Evolutionary conservation across 2,329 filamentous ascomycete species (phyloP), one percentile per base, ranked within the genome.

Genomic region (Exserohilum turcica): DNA sequence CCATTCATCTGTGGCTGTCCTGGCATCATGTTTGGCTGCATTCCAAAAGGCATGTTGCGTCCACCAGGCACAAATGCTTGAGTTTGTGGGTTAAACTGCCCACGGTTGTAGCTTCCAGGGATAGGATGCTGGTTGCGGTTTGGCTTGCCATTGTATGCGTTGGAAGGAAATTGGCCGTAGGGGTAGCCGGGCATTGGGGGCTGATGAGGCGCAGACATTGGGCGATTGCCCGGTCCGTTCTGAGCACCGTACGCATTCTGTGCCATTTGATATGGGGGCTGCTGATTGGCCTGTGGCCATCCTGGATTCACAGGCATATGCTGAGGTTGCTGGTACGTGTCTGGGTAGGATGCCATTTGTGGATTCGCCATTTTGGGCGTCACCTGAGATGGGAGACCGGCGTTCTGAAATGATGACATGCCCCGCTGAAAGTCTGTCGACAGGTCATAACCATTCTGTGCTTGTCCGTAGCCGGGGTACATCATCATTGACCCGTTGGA

Each of bases 51-150:
- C 53, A 63, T 64, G 35, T 67, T 67, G 24, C 56, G 84, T 79
- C 66, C 63, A 45, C 80, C 82, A 1, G 93, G 93, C 19, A 96
- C 85, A 74, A 97, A 97, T 0, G 92, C 90, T 68, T 96, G 90
- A 13, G 90, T 97, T 77, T 96, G 92, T 0, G 92, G 93, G 70
- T 97, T 97, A 78, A 97, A 97, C 10, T 89, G 86, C 65, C 91
- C 90, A 52, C 92, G 84, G 68, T 89, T 91, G 70, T 85, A 95
- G 75, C 88, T 94, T 31, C 91, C 91, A 12, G 91, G 90, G 51
- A 95, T 86, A 5, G 91, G 90, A 71, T 96, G 91, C 68, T 92
- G 88, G 52, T 89, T 87, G 7, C 86, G 84, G 65, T 89, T 89
- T 56, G 89, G 82, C 21, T 90, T 71, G 13, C 67, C 68, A 18